These are phyloP conservation scores for Phialemoniopsis sp. DNA, from an alignment of 2,329 filamentous ascomycete genomes.

Conservation along the genomic window DNA sequence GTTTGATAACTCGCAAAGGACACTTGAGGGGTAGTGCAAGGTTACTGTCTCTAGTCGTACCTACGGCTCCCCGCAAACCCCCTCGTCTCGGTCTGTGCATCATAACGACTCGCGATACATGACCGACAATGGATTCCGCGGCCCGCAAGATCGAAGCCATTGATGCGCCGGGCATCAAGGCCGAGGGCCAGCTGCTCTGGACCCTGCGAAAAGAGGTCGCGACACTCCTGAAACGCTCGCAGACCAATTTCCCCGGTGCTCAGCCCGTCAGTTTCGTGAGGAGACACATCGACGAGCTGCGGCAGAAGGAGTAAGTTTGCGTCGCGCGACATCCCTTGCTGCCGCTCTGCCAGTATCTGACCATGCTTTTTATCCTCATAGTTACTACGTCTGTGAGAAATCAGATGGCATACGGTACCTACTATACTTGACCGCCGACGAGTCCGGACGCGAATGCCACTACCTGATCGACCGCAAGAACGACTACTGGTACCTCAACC, in stretches of 20 bases:
- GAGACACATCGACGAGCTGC: slow-evolving; percentile 77
- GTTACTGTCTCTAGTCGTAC: too few species aligned
- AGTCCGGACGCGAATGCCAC: slow-evolving; percentile 61
- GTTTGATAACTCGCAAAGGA: too few species aligned
- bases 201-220: slow-evolving; percentile 71
- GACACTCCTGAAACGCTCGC: slow-evolving; percentile 65
- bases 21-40: too few species aligned
- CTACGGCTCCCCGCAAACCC: too few species aligned
- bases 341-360: slow-evolving; percentile 2
- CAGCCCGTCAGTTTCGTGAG: slow-evolving; percentile 91
- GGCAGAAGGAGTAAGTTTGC: slow-evolving; percentile 62
- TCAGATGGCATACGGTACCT: slow-evolving; percentile 94
- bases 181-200: slow-evolving; percentile 53
- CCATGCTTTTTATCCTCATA: slow-evolving; percentile 18
- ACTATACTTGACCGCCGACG: slow-evolving; percentile 77
- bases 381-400: slow-evolving; percentile 97
- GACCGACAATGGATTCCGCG: not conserved
- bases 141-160: slow-evolving; percentile 40
- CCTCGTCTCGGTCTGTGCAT: too few species aligned
- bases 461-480: slow-evolving; percentile 98
- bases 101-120: too few species aligned
- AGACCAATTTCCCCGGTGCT: slow-evolving; percentile 75
- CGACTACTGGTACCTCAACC: slow-evolving; percentile 84
- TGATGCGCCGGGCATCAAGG: slow-evolving; percentile 61
- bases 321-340: not conserved